phyloP scores from a whole-genome alignment of 2,329 filamentous ascomycete species.

The Colletotrichum acutatum region DNA sequence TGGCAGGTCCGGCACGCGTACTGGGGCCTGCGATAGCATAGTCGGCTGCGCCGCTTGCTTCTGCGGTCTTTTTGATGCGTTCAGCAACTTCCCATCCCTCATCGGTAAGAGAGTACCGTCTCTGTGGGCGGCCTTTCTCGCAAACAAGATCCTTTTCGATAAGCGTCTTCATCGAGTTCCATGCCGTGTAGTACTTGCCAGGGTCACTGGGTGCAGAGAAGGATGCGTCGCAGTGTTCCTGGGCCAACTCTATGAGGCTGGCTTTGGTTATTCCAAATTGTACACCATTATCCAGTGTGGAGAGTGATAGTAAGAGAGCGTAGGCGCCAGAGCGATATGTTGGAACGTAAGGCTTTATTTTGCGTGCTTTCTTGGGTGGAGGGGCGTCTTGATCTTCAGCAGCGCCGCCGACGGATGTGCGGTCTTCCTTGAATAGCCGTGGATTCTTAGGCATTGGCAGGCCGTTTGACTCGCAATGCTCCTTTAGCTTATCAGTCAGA shows the following conservation, averaged over 20 bases:
- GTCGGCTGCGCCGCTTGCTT: constrained; percentile 25
- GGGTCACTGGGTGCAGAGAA: constrained; percentile 76
- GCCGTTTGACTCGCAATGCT: constrained; percentile 74
- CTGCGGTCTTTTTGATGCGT: constrained; percentile 67
- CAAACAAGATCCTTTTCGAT: constrained; percentile 79
- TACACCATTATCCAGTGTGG: constrained; percentile 66
- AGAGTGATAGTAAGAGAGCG: constrained; percentile 75
- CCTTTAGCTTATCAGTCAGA: constrained; percentile 69
- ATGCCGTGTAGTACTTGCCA: constrained; percentile 80
- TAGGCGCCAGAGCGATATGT: constrained; percentile 79
- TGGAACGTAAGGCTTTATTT: constrained; percentile 77
- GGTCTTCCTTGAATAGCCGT: constrained; percentile 46
- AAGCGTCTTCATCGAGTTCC: constrained; percentile 85
- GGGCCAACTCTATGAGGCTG: constrained; percentile 75
- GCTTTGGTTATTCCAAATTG: constrained; percentile 72
- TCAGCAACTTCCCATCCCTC: constrained; percentile 81
- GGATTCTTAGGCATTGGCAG: constrained; percentile 74
- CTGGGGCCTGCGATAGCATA: constrained; percentile 35
- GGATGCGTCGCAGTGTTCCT: constrained; percentile 78
- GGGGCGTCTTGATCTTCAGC: constrained; percentile 48
- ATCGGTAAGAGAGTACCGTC: constrained; percentile 78
- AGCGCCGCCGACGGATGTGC: constrained; percentile 45
- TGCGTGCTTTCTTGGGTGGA: constrained; percentile 67
- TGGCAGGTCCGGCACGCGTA: constrained; percentile 28
- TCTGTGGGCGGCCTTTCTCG: constrained; percentile 74